Evolutionary conservation across 352 stramenopile genomes (phyloP).

Genomic region (Pythium guiyangense): DNA sequence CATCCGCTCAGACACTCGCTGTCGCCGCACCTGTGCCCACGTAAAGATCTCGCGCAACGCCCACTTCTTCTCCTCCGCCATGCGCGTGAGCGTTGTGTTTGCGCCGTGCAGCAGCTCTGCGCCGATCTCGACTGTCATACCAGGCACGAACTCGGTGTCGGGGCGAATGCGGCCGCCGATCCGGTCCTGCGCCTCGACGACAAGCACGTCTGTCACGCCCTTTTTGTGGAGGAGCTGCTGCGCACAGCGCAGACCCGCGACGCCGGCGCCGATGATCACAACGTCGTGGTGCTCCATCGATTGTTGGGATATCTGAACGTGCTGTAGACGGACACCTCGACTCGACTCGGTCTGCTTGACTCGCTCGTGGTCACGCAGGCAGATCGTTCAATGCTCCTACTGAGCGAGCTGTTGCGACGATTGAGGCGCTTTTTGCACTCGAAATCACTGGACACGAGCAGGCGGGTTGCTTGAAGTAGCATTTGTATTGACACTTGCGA

Average conservation of each 20-base stretch:
- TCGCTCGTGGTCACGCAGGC: background rate
- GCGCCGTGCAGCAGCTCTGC: slow-evolving; percentile 72
- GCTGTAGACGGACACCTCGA: background rate
- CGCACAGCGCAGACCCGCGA: slow-evolving; percentile 63
- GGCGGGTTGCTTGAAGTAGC: background rate
- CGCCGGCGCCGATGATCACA: slow-evolving; percentile 63
- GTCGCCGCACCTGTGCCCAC: slow-evolving; percentile 63
- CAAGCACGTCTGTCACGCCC: slow-evolving; percentile 57
- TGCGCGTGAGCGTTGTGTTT: slow-evolving; percentile 69
- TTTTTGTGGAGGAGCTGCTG: slow-evolving; percentile 51
- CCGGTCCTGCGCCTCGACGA: slow-evolving; percentile 65
- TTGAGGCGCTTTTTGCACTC: background rate
- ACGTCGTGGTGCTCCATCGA: slow-evolving; percentile 45
- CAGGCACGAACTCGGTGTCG: slow-evolving; percentile 59
- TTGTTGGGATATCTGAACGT: too few relatives aligned
- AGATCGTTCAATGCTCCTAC: slow-evolving; percentile 4
- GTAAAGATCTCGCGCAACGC: slow-evolving; percentile 80
- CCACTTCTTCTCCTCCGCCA: slow-evolving; percentile 63
- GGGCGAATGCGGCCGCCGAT: slow-evolving; percentile 64
- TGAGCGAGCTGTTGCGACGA: background rate
- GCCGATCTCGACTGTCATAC: slow-evolving; percentile 68
- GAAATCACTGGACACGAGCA: slow-evolving; percentile 5
- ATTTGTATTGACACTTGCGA: too few relatives aligned
- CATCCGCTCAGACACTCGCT: background rate
- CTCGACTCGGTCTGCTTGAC: too few relatives aligned